phyloP scores from a whole-genome alignment of 805 yeast species.

The Cyberlindnera veronae region DNA sequence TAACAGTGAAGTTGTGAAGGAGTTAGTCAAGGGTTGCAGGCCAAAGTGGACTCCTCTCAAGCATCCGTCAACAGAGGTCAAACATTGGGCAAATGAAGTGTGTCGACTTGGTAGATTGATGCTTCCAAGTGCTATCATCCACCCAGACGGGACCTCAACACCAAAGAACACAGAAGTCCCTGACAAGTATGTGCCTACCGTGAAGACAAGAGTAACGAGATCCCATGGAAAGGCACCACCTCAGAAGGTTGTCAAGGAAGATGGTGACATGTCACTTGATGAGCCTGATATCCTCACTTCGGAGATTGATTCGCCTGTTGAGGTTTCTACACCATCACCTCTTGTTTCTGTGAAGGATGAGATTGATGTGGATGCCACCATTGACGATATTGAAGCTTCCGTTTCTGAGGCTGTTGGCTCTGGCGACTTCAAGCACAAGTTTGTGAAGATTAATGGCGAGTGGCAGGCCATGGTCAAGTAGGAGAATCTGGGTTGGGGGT shows the following conservation, averaged over 20 bases:
- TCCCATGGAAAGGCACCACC: conserved; percentile 16
- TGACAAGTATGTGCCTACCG: conserved; percentile 6
- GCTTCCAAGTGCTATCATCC: conserved; percentile 42
- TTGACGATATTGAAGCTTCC: too few species aligned
- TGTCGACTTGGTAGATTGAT: conserved; percentile 58
- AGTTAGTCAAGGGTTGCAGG: conserved; percentile 64
- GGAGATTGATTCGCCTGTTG: conserved; percentile 10
- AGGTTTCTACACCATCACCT: conserved; percentile 10
- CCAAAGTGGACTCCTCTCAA: conserved; percentile 60
- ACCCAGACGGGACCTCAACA: conserved; percentile 5
- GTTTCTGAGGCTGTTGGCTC: too few species aligned
- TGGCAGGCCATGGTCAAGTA: conserved; percentile 14
- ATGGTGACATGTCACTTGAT: conserved; percentile 17
- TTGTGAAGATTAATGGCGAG: conserved; percentile 17
- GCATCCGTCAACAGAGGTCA: conserved; percentile 47
- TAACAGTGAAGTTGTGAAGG: conserved; percentile 55
- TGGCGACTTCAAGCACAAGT: conserved; percentile 16
- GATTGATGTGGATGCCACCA: too few species aligned
- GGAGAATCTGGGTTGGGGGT: too few species aligned
- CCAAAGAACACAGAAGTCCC: conserved; percentile 2
- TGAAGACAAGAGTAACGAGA: conserved; percentile 16
- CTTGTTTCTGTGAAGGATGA: conserved; percentile 2
- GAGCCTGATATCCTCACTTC: conserved; percentile 10
- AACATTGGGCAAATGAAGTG: conserved; percentile 63
- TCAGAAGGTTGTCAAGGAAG: conserved; percentile 16